Percentiles rank a stretch among this genome's conserved stretches.
These are phyloP conservation scores for Iberis amara DNA, from an alignment of 441 rosid genomes.

Conservation along the genomic window DNA sequence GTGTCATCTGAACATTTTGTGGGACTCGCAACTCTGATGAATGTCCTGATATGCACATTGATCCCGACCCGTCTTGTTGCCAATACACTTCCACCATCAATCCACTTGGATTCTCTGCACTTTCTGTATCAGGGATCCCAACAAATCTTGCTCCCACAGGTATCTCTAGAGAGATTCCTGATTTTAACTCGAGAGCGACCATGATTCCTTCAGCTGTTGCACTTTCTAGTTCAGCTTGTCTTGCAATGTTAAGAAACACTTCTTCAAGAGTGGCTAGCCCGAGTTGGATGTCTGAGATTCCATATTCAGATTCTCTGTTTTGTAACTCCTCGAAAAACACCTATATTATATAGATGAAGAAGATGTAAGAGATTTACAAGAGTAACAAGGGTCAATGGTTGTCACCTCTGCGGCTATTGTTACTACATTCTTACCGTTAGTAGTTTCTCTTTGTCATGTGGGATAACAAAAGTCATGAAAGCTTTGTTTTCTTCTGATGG, in stretches of 20 bases:
- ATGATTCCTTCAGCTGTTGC: conserved; percentile 65
- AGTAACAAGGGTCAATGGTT: too few species aligned
- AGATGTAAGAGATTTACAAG: too few species aligned
- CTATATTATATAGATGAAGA: not conserved
- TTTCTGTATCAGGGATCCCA: conserved; percentile 67
- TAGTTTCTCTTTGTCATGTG: conserved; percentile 63
- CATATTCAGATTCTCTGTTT: conserved; percentile 51
- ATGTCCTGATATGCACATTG: conserved; percentile 74
- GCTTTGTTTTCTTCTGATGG: conserved; percentile 70
- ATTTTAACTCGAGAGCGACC: conserved; percentile 55
- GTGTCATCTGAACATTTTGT: conserved; percentile 29
- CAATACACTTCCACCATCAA: conserved; percentile 87
- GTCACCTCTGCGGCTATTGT: too few species aligned
- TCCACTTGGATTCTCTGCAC: conserved; percentile 57
- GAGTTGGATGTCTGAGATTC: conserved; percentile 72
- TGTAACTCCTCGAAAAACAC: conserved; percentile 59
- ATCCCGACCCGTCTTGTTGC: conserved; percentile 70
- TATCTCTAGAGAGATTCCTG: conserved; percentile 52
- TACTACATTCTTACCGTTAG: too few species aligned
- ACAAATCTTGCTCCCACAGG: conserved; percentile 76
- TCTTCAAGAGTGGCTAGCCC: conserved; percentile 88
- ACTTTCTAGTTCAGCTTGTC: conserved; percentile 74
- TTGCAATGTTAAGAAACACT: conserved; percentile 83
- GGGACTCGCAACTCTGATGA: conserved; percentile 61
- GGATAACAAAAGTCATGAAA: conserved; percentile 79